phyloP scores from a whole-genome alignment of 805 yeast species.

The Metschnikowia cerradonensis region DNA sequence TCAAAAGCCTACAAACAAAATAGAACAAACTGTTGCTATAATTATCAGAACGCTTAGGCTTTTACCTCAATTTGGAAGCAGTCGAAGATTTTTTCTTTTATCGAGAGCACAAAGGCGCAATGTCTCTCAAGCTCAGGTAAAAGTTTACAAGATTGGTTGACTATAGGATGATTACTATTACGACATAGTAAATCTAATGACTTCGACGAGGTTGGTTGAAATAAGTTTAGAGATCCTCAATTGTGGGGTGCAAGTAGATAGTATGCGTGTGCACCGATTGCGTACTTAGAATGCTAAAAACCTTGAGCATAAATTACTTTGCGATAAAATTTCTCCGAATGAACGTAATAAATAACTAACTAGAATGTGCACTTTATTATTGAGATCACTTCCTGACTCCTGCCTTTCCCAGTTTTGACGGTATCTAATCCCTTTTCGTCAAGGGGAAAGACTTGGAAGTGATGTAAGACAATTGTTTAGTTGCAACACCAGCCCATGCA shows the following conservation, averaged over 20 bases:
- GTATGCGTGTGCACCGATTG: not conserved
- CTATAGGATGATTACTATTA: too few relatives aligned
- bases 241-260: not conserved
- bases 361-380: not conserved
- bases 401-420: not conserved
- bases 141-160: too few relatives aligned
- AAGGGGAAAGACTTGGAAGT: constrained; percentile 5
- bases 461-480: constrained; percentile 14
- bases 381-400: not conserved
- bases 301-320: not conserved
- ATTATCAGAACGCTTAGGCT: not conserved
- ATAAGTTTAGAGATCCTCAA: not conserved
- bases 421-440: not conserved
- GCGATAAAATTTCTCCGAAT: not conserved
- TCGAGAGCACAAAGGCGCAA: too few relatives aligned
- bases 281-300: not conserved
- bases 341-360: not conserved
- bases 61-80: not conserved
- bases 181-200: too few relatives aligned
- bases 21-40: too few relatives aligned
- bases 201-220: too few relatives aligned
- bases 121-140: too few relatives aligned
- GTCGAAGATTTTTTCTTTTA: too few relatives aligned
- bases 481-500: constrained; percentile 19
- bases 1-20: not conserved